Evolutionary conservation across 202 grass and related monocot genomes (phyloP), one percentile per base, ranked within the genome.

Genomic region (Zizania palustris): DNA sequence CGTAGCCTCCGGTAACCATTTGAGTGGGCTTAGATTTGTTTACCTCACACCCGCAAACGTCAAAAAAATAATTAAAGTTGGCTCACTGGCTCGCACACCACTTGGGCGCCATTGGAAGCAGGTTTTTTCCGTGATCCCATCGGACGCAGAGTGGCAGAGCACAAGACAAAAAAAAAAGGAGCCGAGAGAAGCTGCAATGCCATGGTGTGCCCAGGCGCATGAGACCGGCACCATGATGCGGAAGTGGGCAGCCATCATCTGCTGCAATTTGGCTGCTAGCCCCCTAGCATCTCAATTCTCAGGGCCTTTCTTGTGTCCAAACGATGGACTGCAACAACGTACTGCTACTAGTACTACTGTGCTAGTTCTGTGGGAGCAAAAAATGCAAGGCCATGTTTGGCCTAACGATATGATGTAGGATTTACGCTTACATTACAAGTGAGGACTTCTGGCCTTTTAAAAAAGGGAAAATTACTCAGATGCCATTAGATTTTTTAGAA

Each of bases 341-440:
- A 63, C 15, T 50, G 28, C 0, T 28, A 28, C 16, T 28, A 2
- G 28, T 28, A 28, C 1, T 28, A 28, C 28, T 28, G 45, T 43
- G 10, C 7, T 36, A 61, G 55, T 19, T 12, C 5, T 11, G 11
- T 43, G 16, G 44, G 48, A 43, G 16, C 51, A 75, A 54, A 54
- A 28, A 33, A 75, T 60, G 18, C 22, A 19, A 65, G 58, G 48
- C 74, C 9, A 58, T 60, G 50, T 67, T 61, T 18, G 69, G 53
- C 69, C 75, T 85, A 79, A n/a, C n/a, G n/a, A n/a, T 28, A 0
- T 2, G 28, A 28, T 28, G 28, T 28, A 28, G 28, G 2, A 28
- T 28, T 1, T 28, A 28, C 28, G 28, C 28, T 28, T 28, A 1
- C 28, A 0, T 28, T 28, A 28, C 1, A 28, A 28, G 28, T 28